Percentiles rank a stretch among this genome's conserved stretches.
phyloP scores from a whole-genome alignment of 805 yeast species.

The Clavispora santaluciae region DNA sequence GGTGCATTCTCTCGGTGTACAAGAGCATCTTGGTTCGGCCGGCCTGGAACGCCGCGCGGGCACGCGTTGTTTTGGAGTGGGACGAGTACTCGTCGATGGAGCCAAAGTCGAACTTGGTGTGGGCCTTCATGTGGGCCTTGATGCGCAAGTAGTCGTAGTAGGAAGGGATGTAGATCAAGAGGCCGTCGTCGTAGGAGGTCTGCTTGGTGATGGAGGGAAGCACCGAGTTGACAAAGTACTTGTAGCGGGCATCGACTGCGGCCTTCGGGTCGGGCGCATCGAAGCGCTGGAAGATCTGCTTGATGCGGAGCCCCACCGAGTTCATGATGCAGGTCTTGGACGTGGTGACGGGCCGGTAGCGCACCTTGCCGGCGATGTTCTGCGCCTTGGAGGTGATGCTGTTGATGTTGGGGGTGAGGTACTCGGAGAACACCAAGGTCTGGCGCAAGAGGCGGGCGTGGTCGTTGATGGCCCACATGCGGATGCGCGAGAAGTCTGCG shows the following conservation, averaged over 20 bases:
- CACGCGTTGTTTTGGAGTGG: conserved; percentile 64
- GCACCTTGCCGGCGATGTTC: conserved; percentile 58
- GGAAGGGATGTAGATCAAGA: conserved; percentile 75
- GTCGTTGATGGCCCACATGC: conserved; percentile 91
- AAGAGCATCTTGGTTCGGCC: conserved; percentile 62
- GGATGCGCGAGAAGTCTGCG: conserved; percentile 85
- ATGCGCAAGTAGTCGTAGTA: conserved; percentile 82
- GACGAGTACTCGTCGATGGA: conserved; percentile 80
- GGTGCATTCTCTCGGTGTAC: conserved; percentile 94
- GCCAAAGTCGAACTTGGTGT: conserved; percentile 61
- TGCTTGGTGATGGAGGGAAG: conserved; percentile 67
- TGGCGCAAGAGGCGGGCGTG: conserved; percentile 72
- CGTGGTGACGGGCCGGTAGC: conserved; percentile 45
- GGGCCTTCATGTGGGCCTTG: conserved; percentile 60
- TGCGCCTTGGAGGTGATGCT: conserved; percentile 45
- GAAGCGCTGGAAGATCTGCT: conserved; percentile 69
- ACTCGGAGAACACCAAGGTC: conserved; percentile 70
- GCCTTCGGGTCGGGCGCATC: conserved; percentile 57
- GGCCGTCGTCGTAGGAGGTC: conserved; percentile 65
- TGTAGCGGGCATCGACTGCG: conserved; percentile 60
- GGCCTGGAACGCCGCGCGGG: conserved; percentile 63
- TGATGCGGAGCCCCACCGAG: conserved; percentile 60
- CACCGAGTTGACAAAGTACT: conserved; percentile 67
- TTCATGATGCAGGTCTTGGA: conserved; percentile 53
- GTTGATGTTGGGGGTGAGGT: conserved; percentile 75